Base-by-base conservation (phyloP, 441 rosid genomes). In the Pelargonium myrrhifolium region DNA sequence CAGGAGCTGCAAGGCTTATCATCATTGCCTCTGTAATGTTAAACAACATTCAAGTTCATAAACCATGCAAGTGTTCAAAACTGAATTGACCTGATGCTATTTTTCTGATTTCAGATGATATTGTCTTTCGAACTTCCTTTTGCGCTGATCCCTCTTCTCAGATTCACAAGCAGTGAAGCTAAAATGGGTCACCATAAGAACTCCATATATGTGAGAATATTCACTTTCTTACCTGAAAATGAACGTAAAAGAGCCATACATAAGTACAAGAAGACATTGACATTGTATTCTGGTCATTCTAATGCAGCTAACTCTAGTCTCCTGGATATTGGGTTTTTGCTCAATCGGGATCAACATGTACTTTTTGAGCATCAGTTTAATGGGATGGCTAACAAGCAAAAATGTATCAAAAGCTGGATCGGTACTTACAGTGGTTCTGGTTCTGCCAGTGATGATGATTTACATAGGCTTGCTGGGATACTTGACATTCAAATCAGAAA, bases 101-200 rank as follows among this genome's bases (percentile, higher is more conserved):
- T 43, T 43, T 20, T 67, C 51, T 62, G 4, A 17, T 55, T 74
- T 75, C 91, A 93, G 98, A 93, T 90, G 97, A 89, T 90, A 73
- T 82, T 93, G 63, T 90, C 98, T 11, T 93, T 93, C 71, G 97
- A 91, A 84, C 97, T 93, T 37, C 99, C 97, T 11, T 93, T 93
- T 56, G 90, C 96, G 28, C 81, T 93, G 24, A 80, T 91, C 74
- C 99, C 97, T 1, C 96, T 93, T 67, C 96, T 93, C 78, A 93
- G 91, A 72, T 93, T 93, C 80, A 93, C 97, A 55, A 88, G 95
- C 77, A 84, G 97, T 86, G 72, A 86, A 77, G 79, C 81, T 74
- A 93, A 88, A 87, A 93, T 93, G 99, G 96, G 93, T 17, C 14
- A 61, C 26, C 18, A 81, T 26, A 90, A 76, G 58, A 93, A 93